Evolutionary conservation across 2,329 filamentous ascomycete species (phyloP).

Genomic region (Clonostachys sp.): DNA sequence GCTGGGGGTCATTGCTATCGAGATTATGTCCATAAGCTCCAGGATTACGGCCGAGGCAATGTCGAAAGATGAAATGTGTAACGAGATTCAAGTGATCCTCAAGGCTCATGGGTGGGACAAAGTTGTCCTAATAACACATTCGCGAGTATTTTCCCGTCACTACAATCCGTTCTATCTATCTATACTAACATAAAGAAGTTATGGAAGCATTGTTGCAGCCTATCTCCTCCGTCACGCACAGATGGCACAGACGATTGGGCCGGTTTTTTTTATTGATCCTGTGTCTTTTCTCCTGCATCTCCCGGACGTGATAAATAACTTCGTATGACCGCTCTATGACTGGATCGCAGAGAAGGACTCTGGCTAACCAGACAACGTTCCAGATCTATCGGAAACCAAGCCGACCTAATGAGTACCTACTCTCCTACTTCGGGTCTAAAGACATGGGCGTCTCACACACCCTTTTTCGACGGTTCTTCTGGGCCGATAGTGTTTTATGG

Average conservation of each 20-base stretch:
- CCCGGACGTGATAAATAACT: constrained; percentile 60
- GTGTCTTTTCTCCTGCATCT: constrained; percentile 56
- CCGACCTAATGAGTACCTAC: constrained; percentile 50
- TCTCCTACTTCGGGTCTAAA: constrained; percentile 56
- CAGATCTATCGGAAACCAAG: constrained; percentile 31
- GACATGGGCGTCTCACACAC: constrained; percentile 56
- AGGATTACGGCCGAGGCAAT: constrained; percentile 47
- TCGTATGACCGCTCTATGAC: constrained; percentile 22
- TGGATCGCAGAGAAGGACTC: not conserved
- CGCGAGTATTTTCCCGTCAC: constrained; percentile 12
- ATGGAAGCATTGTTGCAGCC: constrained; percentile 50
- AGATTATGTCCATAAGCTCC: constrained; percentile 54
- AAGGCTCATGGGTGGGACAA: constrained; percentile 42
- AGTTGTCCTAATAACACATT: constrained; percentile 49
- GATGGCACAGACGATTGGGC: constrained; percentile 28
- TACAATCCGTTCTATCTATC: constrained; percentile 1
- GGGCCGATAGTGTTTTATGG: constrained; percentile 57
- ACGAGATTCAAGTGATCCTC: constrained; percentile 47
- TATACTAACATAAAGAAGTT: constrained; percentile 18
- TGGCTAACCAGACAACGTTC: constrained; percentile 5
- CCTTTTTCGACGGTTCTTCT: constrained; percentile 54
- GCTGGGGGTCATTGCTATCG: constrained; percentile 52
- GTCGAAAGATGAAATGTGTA: constrained; percentile 38
- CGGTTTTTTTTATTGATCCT: constrained; percentile 53
- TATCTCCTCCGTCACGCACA: constrained; percentile 44